Percentiles rank a stretch among this genome's conserved stretches.
phyloP scores from a whole-genome alignment of 225 moss, liverwort and hornwort species.

The Pseudisothecium myosuroides region DNA sequence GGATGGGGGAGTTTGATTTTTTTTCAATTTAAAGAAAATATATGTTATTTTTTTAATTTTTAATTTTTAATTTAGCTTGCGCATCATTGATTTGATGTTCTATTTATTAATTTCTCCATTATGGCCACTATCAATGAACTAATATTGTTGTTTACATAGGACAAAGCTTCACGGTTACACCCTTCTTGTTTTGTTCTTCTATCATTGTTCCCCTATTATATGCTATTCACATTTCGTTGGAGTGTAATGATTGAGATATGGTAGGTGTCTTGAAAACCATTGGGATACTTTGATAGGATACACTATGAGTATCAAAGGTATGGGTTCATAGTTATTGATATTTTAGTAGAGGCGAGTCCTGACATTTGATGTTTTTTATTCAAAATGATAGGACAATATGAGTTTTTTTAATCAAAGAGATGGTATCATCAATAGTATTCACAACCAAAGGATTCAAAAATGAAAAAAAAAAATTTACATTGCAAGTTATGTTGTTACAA shows the following conservation, averaged over 20 bases:
- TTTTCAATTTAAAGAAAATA: neutral
- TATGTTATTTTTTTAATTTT: neutral
- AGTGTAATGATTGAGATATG: neutral
- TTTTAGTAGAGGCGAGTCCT: too few relatives aligned
- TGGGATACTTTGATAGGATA: accelerated
- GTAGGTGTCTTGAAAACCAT: neutral
- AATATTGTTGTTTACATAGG: neutral
- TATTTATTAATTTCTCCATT: neutral
- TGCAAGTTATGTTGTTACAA: too few relatives aligned
- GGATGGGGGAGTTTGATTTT: neutral
- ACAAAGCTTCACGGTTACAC: accelerated
- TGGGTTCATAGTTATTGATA: neutral
- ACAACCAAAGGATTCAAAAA: too few relatives aligned
- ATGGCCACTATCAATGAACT: neutral
- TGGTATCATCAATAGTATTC: too few relatives aligned
- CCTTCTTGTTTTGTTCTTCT: neutral
- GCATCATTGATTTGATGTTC: neutral
- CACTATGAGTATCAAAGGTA: too few relatives aligned
- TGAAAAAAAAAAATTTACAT: neutral
- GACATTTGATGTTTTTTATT: neutral
- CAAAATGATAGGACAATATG: too few relatives aligned
- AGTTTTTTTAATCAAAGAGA: too few relatives aligned
- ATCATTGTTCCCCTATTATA: neutral
- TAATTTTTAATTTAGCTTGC: too few relatives aligned
- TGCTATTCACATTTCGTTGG: neutral